Conservation (phyloP, 2,329 filamentous ascomycete species). For the Fusarium nygamai region DNA sequence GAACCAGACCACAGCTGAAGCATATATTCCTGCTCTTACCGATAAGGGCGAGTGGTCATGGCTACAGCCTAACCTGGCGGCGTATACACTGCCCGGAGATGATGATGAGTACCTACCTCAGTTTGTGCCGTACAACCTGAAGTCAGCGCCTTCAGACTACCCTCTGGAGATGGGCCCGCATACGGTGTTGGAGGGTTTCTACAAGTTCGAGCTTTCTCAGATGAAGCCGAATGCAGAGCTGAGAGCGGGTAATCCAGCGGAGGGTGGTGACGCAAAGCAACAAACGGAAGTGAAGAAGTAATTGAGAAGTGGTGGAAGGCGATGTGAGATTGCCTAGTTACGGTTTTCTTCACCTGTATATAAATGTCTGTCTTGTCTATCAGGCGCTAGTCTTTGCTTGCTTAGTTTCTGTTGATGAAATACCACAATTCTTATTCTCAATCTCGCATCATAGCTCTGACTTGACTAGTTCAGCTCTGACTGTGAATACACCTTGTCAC, state of each 20-base stretch:
- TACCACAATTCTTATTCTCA: background rate
- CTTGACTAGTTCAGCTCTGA: too few species aligned
- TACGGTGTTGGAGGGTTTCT: background rate
- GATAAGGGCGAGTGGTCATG: background rate
- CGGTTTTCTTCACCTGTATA: background rate
- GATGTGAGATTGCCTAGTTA: accelerated
- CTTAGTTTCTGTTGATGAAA: background rate
- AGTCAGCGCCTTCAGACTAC: background rate
- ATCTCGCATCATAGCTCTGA: too few species aligned
- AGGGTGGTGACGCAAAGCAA: background rate
- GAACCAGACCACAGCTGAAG: background rate
- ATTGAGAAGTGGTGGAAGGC: accelerated
- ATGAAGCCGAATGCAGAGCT: background rate
- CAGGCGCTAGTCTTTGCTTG: background rate
- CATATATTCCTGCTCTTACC: accelerated
- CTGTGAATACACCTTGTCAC: too few species aligned
- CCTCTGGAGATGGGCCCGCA: background rate
- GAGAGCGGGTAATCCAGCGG: background rate
- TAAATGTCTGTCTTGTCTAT: background rate
- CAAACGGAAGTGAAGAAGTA: background rate
- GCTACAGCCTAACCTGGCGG: background rate
- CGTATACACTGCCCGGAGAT: background rate
- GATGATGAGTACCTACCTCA: background rate
- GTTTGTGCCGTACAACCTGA: background rate
- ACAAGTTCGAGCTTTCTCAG: background rate